Percentiles rank a stretch among this genome's conserved stretches.
These are phyloP conservation scores for Trichoderma sp. DNA, from an alignment of 2,329 filamentous ascomycete species.

Conservation along the genomic window DNA sequence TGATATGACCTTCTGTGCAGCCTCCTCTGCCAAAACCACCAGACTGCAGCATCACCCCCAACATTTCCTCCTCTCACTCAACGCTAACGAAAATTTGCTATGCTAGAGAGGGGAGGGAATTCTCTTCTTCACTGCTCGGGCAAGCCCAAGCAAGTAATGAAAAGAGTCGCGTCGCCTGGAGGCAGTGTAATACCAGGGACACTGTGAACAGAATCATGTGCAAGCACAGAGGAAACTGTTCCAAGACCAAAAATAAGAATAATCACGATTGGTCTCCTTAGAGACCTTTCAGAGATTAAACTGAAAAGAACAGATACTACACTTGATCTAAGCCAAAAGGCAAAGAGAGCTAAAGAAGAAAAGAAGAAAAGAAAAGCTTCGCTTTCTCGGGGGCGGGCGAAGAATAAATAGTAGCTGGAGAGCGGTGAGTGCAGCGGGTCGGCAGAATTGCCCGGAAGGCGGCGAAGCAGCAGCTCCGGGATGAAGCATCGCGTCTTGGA, in stretches of 20 bases:
- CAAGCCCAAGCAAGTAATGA: constrained; percentile 42
- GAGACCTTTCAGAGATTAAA: constrained; percentile 90
- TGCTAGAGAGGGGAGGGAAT: not conserved
- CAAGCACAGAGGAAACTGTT: constrained; percentile 42
- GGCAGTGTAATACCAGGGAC: constrained; percentile 48
- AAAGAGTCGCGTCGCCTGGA: constrained; percentile 46
- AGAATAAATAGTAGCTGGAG: constrained; percentile 28
- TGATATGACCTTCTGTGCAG: not conserved
- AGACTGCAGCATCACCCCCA: not conserved
- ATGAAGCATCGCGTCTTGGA: not conserved
- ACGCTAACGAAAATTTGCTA: not conserved
- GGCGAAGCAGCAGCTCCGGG: constrained; percentile 11
- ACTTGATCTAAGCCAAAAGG: constrained; percentile 82
- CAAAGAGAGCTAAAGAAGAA: constrained; percentile 44
- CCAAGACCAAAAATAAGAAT: constrained; percentile 61
- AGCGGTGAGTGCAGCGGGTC: not conserved
- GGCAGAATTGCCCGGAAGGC: constrained; percentile 6
- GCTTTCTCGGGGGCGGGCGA: constrained; percentile 19
- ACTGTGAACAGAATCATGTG: constrained; percentile 40
- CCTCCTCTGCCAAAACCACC: not conserved
- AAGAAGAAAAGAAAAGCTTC: constrained; percentile 32
- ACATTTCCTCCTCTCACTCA: not conserved
- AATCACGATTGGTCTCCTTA: constrained; percentile 73
- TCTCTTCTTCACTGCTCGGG: constrained; percentile 40
- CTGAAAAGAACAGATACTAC: constrained; percentile 97